phyloP scores from a whole-genome alignment of 352 stramenopile species.

The Globisporangium spinosum region DNA sequence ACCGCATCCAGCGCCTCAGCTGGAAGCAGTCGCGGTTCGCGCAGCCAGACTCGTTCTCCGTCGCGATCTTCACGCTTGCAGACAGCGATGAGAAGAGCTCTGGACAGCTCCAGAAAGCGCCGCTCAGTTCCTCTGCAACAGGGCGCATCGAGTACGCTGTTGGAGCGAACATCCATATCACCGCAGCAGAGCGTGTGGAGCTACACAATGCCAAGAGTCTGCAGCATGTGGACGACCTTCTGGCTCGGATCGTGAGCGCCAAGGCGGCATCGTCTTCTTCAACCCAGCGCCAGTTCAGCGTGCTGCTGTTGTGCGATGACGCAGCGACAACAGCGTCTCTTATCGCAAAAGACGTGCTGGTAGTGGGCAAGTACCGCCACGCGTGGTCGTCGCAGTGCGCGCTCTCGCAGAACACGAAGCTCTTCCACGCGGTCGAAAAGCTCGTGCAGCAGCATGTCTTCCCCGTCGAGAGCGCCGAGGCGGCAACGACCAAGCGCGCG shows the following conservation, averaged over 20 bases:
- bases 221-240: slow-evolving; percentile 32
- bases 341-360: slow-evolving; percentile 22
- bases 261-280: background rate
- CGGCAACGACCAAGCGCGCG: slow-evolving; percentile 25
- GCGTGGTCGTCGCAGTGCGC: slow-evolving; percentile 48
- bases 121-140: slow-evolving; percentile 3
- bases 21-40: slow-evolving; percentile 30
- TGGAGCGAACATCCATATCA: background rate
- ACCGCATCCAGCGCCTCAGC: slow-evolving; percentile 50
- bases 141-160: slow-evolving; percentile 7
- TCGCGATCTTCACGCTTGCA: slow-evolving; percentile 18
- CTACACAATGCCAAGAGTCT: slow-evolving; percentile 9
- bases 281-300: slow-evolving; percentile 21
- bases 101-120: background rate
- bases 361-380: slow-evolving; percentile 60
- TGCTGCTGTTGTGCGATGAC: slow-evolving; percentile 45
- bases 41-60: slow-evolving; percentile 13
- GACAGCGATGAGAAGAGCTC: background rate
- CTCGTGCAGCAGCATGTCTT: slow-evolving; percentile 44
- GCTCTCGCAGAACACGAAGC: slow-evolving; percentile 20
- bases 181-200: background rate
- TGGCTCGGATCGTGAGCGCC: slow-evolving; percentile 22
- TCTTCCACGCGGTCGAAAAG: slow-evolving; percentile 33
- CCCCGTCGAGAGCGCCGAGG: slow-evolving; percentile 6
- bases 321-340: background rate